Evolutionary conservation across 2,329 filamentous ascomycete genomes (phyloP), one percentile per base, ranked within the genome.

Genomic region (Aspergillus hortae): DNA sequence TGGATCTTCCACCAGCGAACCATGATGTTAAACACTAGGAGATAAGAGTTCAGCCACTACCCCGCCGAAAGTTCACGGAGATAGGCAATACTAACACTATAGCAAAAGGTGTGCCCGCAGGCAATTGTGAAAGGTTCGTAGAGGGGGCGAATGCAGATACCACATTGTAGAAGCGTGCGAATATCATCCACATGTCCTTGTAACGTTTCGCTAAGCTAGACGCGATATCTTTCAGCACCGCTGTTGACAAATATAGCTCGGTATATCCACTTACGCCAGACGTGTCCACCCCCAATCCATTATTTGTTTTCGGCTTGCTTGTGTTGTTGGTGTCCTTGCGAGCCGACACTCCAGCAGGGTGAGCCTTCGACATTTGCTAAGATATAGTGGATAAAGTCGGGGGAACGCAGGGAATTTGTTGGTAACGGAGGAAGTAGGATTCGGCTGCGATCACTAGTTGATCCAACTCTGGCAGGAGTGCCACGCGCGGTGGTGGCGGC

Each of bases 81-180:
- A 30, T 35, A 17, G 11, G 32, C n/a, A 7, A 46, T 27, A 70
- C 79, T 67, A 58, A 83, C 81, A 42, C 80, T 82, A 65, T 89
- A 89, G 71, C 86, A 89, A 68, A 87, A 88, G 6, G 85, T 88
- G 66, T 89, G 86, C 3, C 86, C 86, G 61, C 86, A 89, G 6
- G 77, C 77, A 48, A 88, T 77, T 15, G 82, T 85, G 69, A 83
- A 89, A 2, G 86, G 86, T 67, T 88, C 85, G 69, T 87, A 88
- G 46, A 88, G 77, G 45, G 85, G 78, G 50, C 82, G 79, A 58
- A 86, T 81, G 68, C 86, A 89, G 56, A 89, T 84, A 57, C 84
- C 84, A 72, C 86, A 89, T 52, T 83, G 84, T 60, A 86, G 73
- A 30, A 86, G 75, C 27, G 70, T 72, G 57, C 84, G 78, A 55